Evolutionary conservation across 2,329 filamentous ascomycete genomes (phyloP), one percentile per base, ranked within the genome.

Genomic region (Peltaster fructicola): DNA sequence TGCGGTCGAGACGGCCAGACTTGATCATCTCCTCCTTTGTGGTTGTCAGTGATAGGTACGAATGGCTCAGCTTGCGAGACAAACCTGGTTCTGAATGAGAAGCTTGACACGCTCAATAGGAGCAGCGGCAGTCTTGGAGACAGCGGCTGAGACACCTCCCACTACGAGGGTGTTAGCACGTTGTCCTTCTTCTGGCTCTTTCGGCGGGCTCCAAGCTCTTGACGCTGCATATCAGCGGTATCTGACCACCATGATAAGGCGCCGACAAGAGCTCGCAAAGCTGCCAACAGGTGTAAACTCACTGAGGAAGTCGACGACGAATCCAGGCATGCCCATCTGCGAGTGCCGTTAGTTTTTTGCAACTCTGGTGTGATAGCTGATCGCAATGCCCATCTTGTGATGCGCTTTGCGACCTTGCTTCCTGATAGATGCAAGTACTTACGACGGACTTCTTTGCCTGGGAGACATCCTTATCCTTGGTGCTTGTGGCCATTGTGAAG

Each of bases 91-190:
- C 73, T 98, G 88, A 68, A 98, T 90, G 56, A 98, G 80, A 57
- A 98, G 88, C 84, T 98, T 98, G 67, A 98, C 77, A 82, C 88
- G 88, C 84, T 98, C 88, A 52, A 98, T 98, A 65, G 88, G 88
- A 65, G 88, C 88, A 57, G 88, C 88, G 55, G 88, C 88, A 48
- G 88, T 98, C 82, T 98, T 98, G 59, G 88, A 98, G 76, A 98
- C 84, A 63, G 88, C 88, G 63, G 88, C 88, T 56, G 88, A 93
- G 49, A 98, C 77, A 93, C 88, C 88, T 77, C 88, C 88, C 88
- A 98, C 82, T 91, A 48, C 53, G 48, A 46, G 41, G 32, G 27
- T 27, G 52, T 64, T 51, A 65, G 61, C 51, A 14, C n/a, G 22
- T 23, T 35, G 24, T 23, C 27, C 30, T 11, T n/a, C 25, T 17